Conservation (phyloP, 805 yeast genomes). For the Ogataea henricii region DNA sequence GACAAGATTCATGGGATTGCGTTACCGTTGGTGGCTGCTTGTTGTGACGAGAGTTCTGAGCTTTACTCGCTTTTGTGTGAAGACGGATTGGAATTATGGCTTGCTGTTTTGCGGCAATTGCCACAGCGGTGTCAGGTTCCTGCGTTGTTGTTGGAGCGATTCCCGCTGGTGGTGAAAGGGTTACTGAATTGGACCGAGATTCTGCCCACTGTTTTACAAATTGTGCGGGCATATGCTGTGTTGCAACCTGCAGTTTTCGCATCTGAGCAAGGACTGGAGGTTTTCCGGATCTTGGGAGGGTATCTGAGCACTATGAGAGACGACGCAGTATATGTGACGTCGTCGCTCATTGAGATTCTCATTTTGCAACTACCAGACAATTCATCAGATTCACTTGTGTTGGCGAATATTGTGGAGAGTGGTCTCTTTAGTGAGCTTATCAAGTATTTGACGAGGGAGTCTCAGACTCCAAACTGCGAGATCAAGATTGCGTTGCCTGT, state of each 20-base stretch:
- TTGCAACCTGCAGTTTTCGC: conserved; percentile 45
- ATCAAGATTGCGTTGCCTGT: conserved; percentile 39
- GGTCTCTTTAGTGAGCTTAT: conserved; percentile 48
- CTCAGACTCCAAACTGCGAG: conserved; percentile 45
- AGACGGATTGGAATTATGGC: conserved; percentile 87
- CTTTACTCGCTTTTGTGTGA: conserved; percentile 64
- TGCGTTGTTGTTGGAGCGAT: conserved; percentile 43
- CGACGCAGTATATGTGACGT: conserved; percentile 60
- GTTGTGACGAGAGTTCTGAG: conserved; percentile 63
- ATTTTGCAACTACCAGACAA: conserved; percentile 36
- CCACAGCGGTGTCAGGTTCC: conserved; percentile 42
- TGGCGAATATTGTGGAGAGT: conserved; percentile 39
- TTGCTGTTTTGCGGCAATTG: conserved; percentile 61
- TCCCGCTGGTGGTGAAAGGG: conserved; percentile 57
- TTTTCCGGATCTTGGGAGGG: conserved; percentile 52
- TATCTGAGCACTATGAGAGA: conserved; percentile 67
- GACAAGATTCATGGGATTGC: conserved; percentile 52
- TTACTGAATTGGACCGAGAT: conserved; percentile 74
- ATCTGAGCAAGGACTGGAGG: conserved; percentile 39
- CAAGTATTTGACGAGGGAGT: conserved; percentile 43
- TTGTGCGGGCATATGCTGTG: conserved; percentile 63
- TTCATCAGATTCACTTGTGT: conserved; percentile 18
- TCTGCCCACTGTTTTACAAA: conserved; percentile 60
- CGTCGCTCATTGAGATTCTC: conserved; percentile 55
- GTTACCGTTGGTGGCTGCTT: conserved; percentile 60